Conservation (phyloP, 1,284 basidiomycete species). For the Fomitopsis palustris region DNA sequence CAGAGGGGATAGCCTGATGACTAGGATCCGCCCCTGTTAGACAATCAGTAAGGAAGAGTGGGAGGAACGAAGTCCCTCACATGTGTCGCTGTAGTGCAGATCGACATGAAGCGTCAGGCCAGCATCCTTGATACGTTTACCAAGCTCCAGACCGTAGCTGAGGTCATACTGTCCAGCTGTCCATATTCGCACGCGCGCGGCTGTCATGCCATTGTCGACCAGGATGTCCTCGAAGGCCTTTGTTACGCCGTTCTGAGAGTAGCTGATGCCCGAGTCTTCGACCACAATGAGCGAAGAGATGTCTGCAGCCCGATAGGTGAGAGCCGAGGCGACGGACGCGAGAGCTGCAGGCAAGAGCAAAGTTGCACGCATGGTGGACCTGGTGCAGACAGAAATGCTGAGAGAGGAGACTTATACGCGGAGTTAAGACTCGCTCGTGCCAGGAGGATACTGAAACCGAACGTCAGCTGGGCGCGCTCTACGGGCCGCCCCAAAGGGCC, state of each 20-base stretch:
- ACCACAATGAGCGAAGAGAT: constrained; percentile 55
- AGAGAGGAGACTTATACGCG: background rate
- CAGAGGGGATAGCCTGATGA: constrained; percentile 54
- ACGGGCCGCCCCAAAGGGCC: background rate
- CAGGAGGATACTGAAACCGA: background rate
- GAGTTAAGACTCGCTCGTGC: background rate
- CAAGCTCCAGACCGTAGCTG: constrained; percentile 50
- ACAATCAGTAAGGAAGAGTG: background rate
- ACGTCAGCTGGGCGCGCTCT: background rate
- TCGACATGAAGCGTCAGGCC: constrained; percentile 58
- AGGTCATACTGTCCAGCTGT: constrained; percentile 55
- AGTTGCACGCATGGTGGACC: constrained; percentile 7
- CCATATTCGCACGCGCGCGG: constrained; percentile 61
- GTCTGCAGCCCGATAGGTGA: constrained; percentile 56
- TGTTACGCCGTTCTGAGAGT: constrained; percentile 41
- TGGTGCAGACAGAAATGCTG: background rate
- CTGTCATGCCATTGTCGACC: constrained; percentile 48
- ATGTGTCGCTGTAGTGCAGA: constrained; percentile 63
- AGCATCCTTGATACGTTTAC: constrained; percentile 51
- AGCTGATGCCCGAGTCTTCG: constrained; percentile 46
- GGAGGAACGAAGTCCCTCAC: constrained; percentile 27
- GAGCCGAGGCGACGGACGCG: constrained; percentile 12
- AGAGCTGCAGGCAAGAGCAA: constrained; percentile 13
- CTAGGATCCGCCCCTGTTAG: constrained; percentile 58
- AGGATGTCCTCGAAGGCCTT: constrained; percentile 53